Evolutionary conservation across 352 stramenopile genomes (phyloP).

Genomic region (Plasmopara halstedii): DNA sequence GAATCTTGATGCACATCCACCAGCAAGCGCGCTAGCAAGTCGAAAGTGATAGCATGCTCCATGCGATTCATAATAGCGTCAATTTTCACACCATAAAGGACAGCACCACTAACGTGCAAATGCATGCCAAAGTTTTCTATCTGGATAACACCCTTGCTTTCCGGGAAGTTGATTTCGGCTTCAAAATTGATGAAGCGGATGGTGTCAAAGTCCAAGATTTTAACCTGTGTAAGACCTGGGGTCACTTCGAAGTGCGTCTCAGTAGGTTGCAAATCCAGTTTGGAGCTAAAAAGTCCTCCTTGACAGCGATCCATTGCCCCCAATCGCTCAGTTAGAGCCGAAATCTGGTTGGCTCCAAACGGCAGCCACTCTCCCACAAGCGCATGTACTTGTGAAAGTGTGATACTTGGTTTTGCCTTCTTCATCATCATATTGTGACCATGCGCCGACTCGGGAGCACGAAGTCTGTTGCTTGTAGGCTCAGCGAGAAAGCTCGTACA

Average conservation of each 20-base stretch:
- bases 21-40: conserved; percentile 92
- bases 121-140: conserved; percentile 95
- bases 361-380: conserved; percentile 97
- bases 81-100: conserved; percentile 84
- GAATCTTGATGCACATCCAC: conserved; percentile 96
- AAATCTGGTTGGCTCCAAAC: conserved; percentile 96
- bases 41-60: conserved; percentile 93
- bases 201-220: conserved; percentile 96
- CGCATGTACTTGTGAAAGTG: conserved; percentile 92
- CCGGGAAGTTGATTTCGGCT: conserved; percentile 95
- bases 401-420: conserved; percentile 92
- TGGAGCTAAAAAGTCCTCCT: conserved; percentile 93
- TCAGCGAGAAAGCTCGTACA: conserved; percentile 81
- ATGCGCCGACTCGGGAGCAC: conserved; percentile 82
- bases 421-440: conserved; percentile 89
- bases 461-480: conserved; percentile 91
- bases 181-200: conserved; percentile 98
- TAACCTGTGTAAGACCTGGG: conserved; percentile 93
- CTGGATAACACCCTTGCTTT: conserved; percentile 91
- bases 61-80: conserved; percentile 96
- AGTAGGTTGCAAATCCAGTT: conserved; percentile 82
- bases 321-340: conserved; percentile 94
- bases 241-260: conserved; percentile 82
- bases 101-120: conserved; percentile 59
- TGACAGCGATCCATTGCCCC: conserved; percentile 94